A percentile compares a stretch with the other conserved stretches of the same genome.
Conservation (phyloP, 2,329 filamentous ascomycete species). For the Fusarium metavorans region DNA sequence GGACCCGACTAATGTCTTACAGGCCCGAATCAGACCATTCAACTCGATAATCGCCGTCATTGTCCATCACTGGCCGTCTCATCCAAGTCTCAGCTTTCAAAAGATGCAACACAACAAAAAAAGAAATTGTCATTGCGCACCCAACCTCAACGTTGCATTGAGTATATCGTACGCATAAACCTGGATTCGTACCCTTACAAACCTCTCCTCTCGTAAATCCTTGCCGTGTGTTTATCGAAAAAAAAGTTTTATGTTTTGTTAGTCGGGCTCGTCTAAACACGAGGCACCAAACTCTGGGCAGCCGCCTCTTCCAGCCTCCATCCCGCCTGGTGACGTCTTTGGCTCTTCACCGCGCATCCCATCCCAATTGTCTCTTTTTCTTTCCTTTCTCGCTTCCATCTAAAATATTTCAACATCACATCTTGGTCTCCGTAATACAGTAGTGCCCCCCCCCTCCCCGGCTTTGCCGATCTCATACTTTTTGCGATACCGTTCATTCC, state of each 20-base stretch:
- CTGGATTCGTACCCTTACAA: conserved; percentile 8
- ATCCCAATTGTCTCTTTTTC: not conserved
- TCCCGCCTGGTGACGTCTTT: conserved; percentile 26
- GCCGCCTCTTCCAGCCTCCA: conserved; percentile 7
- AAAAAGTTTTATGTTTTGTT: not conserved
- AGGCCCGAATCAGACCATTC: conserved; percentile 13
- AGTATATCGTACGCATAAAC: not conserved
- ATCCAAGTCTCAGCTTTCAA: conserved; percentile 3
- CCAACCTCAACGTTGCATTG: conserved; percentile 6
- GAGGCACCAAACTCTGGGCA: conserved; percentile 24
- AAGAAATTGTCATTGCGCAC: not conserved
- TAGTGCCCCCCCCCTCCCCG: not conserved
- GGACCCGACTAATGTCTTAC: not conserved
- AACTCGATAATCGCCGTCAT: conserved; percentile 9
- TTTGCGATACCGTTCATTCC: not conserved
- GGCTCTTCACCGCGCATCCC: conserved; percentile 25
- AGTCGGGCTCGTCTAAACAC: not conserved
- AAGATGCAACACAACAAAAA: not conserved
- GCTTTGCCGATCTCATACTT: not conserved
- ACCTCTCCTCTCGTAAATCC: not conserved
- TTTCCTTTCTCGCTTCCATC: not conserved
- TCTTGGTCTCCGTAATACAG: not conserved
- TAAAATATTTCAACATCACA: not conserved
- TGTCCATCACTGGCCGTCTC: conserved; percentile 3
- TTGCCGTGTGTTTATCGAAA: not conserved